Evolutionary conservation across 352 stramenopile species (phyloP), one percentile per base, ranked within the genome.

Genomic region (Phytophthora capsici): DNA sequence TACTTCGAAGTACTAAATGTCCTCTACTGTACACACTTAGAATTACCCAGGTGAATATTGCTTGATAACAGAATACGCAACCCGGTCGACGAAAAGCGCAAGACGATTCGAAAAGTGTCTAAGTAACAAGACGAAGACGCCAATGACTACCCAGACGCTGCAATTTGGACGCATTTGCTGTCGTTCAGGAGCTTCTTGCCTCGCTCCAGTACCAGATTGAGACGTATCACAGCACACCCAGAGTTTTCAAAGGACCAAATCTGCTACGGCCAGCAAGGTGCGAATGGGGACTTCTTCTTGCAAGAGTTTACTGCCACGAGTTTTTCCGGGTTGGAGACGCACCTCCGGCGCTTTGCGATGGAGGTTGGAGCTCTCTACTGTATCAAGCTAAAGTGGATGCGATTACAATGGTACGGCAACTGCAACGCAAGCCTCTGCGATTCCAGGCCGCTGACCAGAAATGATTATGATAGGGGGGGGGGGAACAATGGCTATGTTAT

Each of bases 161-260:
- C 66, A 12, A 79, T 90, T 46, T 86, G 82, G 74, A 89, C 83
- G 30, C 80, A 89, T 38, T 56, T 91, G 49, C 44, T 86, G 60
- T 75, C 81, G 22, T 82, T 91, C 67, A 78, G 78, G 58, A 69
- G 57, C 8, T 76, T 61, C 9, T 70, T 66, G 0, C 60, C 52
- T 25, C 62, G 62, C 7, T 57, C 22, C 2, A 55, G 62, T 89
- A 86, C 57, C 62, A 56, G 38, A 75, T 89, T 13, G 70, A 87
- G 49, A 86, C 80, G 34, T 89, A 75, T 53, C 63, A 86, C n/a
- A 71, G 51, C 51, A 55, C 47, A 17, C 50, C 58, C 3, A n/a
- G 51, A 54, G 20, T 79, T 83, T 25, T 71, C 75, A 14, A 58
- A 72, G 20, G 65, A 70, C 23, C 80, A 86, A 63, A 80, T 74